Percentiles rank a stretch among this genome's conserved stretches.
phyloP scores from a whole-genome alignment of 2,329 filamentous ascomycete genomes.

The Immersiporthe knoxdaviesiana region DNA sequence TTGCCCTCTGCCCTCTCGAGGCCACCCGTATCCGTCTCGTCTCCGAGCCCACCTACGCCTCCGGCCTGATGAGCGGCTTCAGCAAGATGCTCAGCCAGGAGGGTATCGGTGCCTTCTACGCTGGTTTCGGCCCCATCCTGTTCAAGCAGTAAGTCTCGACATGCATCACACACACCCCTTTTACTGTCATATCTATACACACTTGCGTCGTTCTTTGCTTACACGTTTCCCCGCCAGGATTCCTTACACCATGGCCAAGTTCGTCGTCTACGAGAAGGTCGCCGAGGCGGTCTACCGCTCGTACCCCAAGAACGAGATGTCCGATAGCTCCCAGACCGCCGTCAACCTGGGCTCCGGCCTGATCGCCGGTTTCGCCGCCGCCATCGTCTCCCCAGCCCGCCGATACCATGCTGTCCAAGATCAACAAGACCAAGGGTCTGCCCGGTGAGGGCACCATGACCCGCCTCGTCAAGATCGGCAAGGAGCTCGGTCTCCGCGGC shows the following conservation, averaged over 20 bases:
- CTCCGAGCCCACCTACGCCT: conserved; percentile 83
- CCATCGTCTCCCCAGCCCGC: conserved; percentile 74
- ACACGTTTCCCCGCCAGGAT: conserved; percentile 29
- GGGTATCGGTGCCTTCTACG: conserved; percentile 86
- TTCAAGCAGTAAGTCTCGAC: conserved; percentile 71
- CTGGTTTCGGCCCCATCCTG: conserved; percentile 84
- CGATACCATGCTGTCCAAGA: conserved; percentile 77
- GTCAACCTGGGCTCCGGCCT: conserved; percentile 74
- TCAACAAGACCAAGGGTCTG: conserved; percentile 75
- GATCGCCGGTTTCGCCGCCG: conserved; percentile 73
- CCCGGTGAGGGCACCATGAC: conserved; percentile 70
- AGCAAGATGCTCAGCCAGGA: conserved; percentile 81
- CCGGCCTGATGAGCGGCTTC: conserved; percentile 78
- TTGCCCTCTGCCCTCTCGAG: conserved; percentile 89
- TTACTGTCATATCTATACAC: not conserved
- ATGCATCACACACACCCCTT: not conserved
- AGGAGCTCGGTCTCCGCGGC: conserved; percentile 69
- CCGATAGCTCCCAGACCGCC: conserved; percentile 48
- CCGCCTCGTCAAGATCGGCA: conserved; percentile 72
- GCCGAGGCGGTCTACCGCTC: conserved; percentile 30
- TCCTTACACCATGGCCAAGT: conserved; percentile 35
- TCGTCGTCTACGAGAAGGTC: conserved; percentile 35
- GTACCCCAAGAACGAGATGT: conserved; percentile 36
- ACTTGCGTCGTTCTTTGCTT: not conserved
- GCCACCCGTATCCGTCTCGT: conserved; percentile 93